Base-by-base conservation (phyloP, 2,329 filamentous ascomycete species). In the Gliomastix tumulicola region DNA sequence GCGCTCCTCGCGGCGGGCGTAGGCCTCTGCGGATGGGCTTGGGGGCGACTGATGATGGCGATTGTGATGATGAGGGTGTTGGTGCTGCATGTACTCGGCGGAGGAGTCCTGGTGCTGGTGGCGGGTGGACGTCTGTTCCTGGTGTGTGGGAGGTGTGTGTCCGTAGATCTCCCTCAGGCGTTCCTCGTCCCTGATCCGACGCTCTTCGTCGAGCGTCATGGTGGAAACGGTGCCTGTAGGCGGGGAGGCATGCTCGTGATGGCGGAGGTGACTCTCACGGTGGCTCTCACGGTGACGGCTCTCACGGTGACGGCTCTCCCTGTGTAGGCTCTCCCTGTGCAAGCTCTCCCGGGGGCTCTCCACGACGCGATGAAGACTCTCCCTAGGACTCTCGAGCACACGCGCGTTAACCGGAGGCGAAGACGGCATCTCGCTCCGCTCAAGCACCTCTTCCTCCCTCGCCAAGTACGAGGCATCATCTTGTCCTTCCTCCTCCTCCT, bases 131-230 rank as follows among this genome's bases (percentile, higher is more conserved):
- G 35, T 33, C 17, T 19, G 43, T 21, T 43, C 40, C 17, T 44
- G 35, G 7, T 47, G 44, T 1, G 34, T 35, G 6, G 36, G 48
- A 12, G 41, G 43, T 15, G 50, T 51, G n/a, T 62, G 50, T 4
- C 69, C 69, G 42, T 78, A 77, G 16, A 73, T 71, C 41, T 79
- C 74, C 6, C 71, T 62, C 21, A 72, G 53, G 3, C 71, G 63
- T 35, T 71, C 69, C 41, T 74, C 69, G 2, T 76, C 71, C 3
- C 56, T 56, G 10, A 52, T 52, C 3, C 59, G 59, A 9, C 59
- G 62, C 18, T 62, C 56, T n/a, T 57, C 54, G 9, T 49, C 38
- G 28, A n/a, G 25, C 25, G 17, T 28, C 25, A 13, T 16, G 25
- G 25, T 13, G 11, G 25, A 16, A 28, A 16, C 13, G 25, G 25